A percentile compares a stretch with the other conserved stretches of the same genome.
phyloP scores from a whole-genome alignment of 2,329 filamentous ascomycete genomes.

The Dactylellina drechsleri region DNA sequence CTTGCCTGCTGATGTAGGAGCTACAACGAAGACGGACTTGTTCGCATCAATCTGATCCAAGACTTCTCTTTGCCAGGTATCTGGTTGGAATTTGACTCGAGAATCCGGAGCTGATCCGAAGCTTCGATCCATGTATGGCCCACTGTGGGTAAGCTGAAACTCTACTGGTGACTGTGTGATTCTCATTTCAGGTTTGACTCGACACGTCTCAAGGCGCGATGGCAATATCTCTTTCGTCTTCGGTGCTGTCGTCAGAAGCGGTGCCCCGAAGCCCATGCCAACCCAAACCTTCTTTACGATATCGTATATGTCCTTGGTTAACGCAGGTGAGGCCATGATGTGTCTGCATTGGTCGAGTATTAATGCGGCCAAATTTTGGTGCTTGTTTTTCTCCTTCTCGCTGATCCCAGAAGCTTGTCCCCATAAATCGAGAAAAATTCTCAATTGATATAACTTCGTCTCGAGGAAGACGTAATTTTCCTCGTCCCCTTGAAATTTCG shows the following conservation, averaged over 20 bases:
- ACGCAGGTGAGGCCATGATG: slow-evolving; percentile 36
- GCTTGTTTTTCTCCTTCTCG: slow-evolving; percentile 20
- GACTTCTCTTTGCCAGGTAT: slow-evolving; percentile 79
- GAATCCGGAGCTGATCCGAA: slow-evolving; percentile 74
- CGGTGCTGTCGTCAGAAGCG: neutral
- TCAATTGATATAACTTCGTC: slow-evolving; percentile 27
- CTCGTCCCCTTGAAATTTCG: slow-evolving; percentile 25
- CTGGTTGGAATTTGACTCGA: slow-evolving; percentile 77
- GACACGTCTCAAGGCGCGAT: slow-evolving; percentile 27
- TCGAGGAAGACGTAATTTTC: slow-evolving; percentile 36
- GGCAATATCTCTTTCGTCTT: slow-evolving; percentile 41
- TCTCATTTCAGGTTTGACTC: slow-evolving; percentile 56
- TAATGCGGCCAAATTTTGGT: slow-evolving; percentile 34
- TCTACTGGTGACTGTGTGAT: slow-evolving; percentile 65
- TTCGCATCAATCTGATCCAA: slow-evolving; percentile 77
- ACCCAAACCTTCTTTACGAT: slow-evolving; percentile 56
- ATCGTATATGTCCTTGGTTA: slow-evolving; percentile 50
- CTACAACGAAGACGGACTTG: slow-evolving; percentile 77
- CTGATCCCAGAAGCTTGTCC: slow-evolving; percentile 25
- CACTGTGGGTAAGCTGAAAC: slow-evolving; percentile 75
- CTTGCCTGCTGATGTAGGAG: slow-evolving; percentile 81
- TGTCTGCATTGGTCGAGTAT: slow-evolving; percentile 32
- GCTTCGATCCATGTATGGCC: slow-evolving; percentile 78
- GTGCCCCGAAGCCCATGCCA: slow-evolving; percentile 54
- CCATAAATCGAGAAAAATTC: slow-evolving; percentile 38